These are phyloP conservation scores for Hypoxylon lenormandii DNA, from an alignment of 495 filamentous ascomycete genomes.

Conservation along the genomic window DNA sequence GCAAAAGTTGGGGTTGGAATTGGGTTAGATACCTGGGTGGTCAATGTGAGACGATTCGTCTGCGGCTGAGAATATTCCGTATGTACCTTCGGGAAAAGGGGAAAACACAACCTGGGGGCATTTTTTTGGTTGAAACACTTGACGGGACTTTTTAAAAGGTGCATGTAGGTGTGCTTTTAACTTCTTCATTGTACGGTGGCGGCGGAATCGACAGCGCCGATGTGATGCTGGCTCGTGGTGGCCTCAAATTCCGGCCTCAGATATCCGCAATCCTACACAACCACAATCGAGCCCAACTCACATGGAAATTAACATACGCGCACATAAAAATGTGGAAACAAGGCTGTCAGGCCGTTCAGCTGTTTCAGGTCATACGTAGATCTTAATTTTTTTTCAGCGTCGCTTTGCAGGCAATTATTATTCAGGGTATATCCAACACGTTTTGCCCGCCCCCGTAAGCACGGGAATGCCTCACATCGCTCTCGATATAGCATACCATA, in stretches of 20 bases:
- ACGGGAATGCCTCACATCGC: too few relatives aligned
- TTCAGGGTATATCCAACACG: neutral
- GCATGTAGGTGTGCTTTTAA: neutral
- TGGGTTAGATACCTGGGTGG: too few relatives aligned
- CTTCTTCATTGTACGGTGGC: neutral
- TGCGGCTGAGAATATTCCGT: too few relatives aligned
- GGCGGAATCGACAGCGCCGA: neutral
- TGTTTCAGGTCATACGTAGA: too few relatives aligned
- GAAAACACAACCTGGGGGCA: neutral
- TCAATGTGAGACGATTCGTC: too few relatives aligned
- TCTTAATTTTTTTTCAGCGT: too few relatives aligned
- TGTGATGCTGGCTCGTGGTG: slow-evolving; percentile 7
- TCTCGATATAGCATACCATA: too few relatives aligned
- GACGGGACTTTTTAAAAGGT: neutral
- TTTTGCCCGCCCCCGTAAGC: too few relatives aligned
- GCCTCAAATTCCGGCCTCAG: slow-evolving; percentile 1
- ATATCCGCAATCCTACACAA: neutral
- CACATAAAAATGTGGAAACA: too few relatives aligned
- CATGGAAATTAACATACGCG: neutral
- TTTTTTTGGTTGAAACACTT: neutral
- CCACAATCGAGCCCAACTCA: neutral
- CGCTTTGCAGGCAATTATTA: neutral
- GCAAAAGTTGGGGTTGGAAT: too few relatives aligned
- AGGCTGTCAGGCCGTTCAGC: too few relatives aligned
- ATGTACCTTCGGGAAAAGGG: neutral